phyloP scores from a whole-genome alignment of 2,329 filamentous ascomycete species.

The Nothophaeocryptopus gaeumannii region DNA sequence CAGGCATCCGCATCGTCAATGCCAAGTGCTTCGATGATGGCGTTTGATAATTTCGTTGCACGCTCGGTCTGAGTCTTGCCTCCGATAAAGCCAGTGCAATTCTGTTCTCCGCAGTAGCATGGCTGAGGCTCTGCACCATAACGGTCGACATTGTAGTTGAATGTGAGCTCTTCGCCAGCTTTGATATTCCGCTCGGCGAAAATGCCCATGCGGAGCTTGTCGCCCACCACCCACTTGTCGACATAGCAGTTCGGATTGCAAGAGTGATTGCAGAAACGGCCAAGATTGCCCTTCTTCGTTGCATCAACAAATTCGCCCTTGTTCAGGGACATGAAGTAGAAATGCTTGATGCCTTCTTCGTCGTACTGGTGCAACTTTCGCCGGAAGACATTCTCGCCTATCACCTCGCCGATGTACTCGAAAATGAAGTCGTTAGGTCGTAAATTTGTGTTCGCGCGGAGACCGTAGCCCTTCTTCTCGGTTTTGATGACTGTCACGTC shows the following conservation, averaged over 20 bases:
- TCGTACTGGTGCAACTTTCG: conserved; percentile 91
- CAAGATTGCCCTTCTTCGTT: conserved; percentile 92
- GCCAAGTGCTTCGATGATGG: conserved; percentile 89
- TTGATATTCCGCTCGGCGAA: conserved; percentile 84
- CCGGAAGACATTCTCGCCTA: conserved; percentile 86
- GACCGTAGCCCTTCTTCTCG: conserved; percentile 93
- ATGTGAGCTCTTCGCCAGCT: conserved; percentile 90
- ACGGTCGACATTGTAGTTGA: conserved; percentile 99
- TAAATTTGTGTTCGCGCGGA: conserved; percentile 76
- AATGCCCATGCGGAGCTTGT: conserved; percentile 98
- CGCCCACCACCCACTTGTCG: conserved; percentile 98
- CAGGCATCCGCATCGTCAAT: conserved; percentile 90
- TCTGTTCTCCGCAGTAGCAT: conserved; percentile 92
- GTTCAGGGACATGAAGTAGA: conserved; percentile 99
- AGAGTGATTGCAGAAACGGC: conserved; percentile 97
- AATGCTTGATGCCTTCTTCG: conserved; percentile 95
- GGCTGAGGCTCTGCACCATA: conserved; percentile 96
- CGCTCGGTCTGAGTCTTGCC: conserved; percentile 97
- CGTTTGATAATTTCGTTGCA: conserved; percentile 83
- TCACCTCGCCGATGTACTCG: conserved; percentile 98
- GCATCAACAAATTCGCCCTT: conserved; percentile 97
- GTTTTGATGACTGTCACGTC: conserved; percentile 94
- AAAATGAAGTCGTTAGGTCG: conserved; percentile 88
- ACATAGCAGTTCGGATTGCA: conserved; percentile 99
- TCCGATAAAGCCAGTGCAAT: conserved; percentile 94